Percentiles rank a stretch among this genome's conserved stretches.
Conservation (phyloP, 1,139 yeast genomes). For the Yamadazyma aaseri region DNA sequence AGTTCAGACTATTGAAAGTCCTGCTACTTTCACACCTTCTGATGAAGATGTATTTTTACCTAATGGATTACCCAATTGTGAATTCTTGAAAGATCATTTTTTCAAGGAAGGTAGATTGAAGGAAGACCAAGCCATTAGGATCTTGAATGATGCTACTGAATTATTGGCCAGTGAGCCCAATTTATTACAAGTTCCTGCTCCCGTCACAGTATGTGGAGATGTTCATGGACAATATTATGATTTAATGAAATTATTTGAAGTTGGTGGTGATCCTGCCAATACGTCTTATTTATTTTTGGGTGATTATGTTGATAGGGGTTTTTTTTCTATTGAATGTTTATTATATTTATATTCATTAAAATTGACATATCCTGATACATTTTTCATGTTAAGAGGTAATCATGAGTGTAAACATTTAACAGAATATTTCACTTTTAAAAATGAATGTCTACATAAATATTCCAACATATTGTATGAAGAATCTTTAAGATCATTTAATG, state of each 20-base stretch:
- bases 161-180: constrained; percentile 75
- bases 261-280: constrained; percentile 82
- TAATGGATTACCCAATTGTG: constrained; percentile 71
- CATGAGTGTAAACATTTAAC: constrained; percentile 96
- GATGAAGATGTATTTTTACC: constrained; percentile 65
- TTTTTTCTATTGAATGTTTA: constrained; percentile 86
- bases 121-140: constrained; percentile 69
- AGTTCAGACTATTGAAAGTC: constrained; percentile 62
- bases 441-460: constrained; percentile 89
- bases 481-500: constrained; percentile 77
- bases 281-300: constrained; percentile 87
- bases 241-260: constrained; percentile 86
- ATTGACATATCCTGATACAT: constrained; percentile 69
- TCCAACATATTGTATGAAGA: constrained; percentile 66
- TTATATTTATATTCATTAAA: constrained; percentile 79
- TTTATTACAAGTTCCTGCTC: constrained; percentile 79
- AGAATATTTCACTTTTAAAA: constrained; percentile 88
- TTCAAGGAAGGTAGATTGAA: constrained; percentile 76
- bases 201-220: constrained; percentile 96
- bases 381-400: constrained; percentile 88
- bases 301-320: constrained; percentile 95
- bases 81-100: constrained; percentile 72
- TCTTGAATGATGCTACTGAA: constrained; percentile 66
- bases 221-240: constrained; percentile 95
- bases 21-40: constrained; percentile 63